Evolutionary conservation across 2,329 filamentous ascomycete species (phyloP).

Genomic region (Pyricularia grisea): DNA sequence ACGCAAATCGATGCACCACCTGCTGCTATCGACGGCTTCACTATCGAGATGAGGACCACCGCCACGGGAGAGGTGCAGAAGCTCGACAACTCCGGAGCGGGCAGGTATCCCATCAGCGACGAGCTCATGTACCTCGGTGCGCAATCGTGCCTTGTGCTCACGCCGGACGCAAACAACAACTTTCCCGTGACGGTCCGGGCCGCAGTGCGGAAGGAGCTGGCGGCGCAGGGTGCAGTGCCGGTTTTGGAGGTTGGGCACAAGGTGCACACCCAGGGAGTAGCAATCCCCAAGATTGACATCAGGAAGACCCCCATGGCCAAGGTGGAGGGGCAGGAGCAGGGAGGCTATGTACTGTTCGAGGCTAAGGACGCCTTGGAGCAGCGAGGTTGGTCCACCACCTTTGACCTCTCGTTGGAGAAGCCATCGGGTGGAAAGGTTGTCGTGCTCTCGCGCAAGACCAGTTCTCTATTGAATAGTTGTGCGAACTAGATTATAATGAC

Average conservation of each 20-base stretch:
- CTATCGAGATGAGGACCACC: conserved; percentile 16
- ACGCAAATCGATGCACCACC: conserved; percentile 12
- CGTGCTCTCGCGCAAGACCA: background rate
- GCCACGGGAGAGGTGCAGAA: conserved; percentile 13
- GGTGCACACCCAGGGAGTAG: conserved; percentile 29
- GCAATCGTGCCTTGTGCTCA: background rate
- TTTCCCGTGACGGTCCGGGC: conserved; percentile 30
- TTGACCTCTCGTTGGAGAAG: background rate
- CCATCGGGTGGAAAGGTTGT: background rate
- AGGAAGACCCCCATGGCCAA: conserved; percentile 24
- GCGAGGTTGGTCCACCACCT: background rate
- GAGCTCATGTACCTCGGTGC: background rate
- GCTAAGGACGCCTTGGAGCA: conserved; percentile 13
- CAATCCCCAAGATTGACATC: conserved; percentile 19
- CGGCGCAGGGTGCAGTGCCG: background rate
- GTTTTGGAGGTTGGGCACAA: background rate
- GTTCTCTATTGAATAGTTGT: background rate
- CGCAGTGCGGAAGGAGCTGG: conserved; percentile 14
- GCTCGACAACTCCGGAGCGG: background rate
- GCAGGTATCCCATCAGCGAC: background rate
- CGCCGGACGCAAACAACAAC: background rate
- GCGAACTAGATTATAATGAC: background rate
- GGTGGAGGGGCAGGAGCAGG: conserved; percentile 30
- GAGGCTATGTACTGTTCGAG: conserved; percentile 37
- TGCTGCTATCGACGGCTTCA: conserved; percentile 21